Base-by-base conservation (phyloP, 371 early-diverging fungal species). In the Mortierella sp. region DNA sequence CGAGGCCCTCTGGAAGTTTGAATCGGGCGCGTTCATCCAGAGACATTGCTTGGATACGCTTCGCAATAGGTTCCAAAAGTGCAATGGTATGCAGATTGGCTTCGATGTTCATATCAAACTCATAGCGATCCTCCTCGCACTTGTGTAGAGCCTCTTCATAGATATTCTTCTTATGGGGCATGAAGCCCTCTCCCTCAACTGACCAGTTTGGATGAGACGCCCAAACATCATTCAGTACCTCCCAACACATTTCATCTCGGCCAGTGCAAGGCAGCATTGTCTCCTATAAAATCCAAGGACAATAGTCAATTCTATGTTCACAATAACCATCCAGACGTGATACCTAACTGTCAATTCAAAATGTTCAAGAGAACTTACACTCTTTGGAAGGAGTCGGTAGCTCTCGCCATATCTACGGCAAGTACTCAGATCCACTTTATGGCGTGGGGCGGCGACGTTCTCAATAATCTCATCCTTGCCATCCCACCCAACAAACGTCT, bases 51-150 rank as follows among this genome's bases (percentile, higher is more conserved):
- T 89, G 88, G 43, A 98, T 91, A 66, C 88, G 81, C 72, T 84
- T 83, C 7, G 91, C 90, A 57, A 99, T 90, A 7, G 98, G 95
- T 75, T 98, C 97, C 61, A 99, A 84, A 23, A 95, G 83, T 14
- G 91, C 89, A 77, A 99, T 99, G 2, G 96, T 91, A 57, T 92
- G 92, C 65, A 95, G 76, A 58, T 98, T 96, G 52, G 99, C 93
- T 80, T 98, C 96, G 53, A 99, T 95, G 80, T 97, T 94, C 68
- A 99, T 84, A 80, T 99, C 99, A 84, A 97, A 95, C 72, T 99
- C 99, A 73, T 98, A 99, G 61, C 94, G 90, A 76, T 99, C 99
- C 82, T 99, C 99, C 84, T 99, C 99, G 83, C 95, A 93, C 55
- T 95, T 90, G 86, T 94, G 96, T 81, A 99, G 84, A 16, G 93